Base-by-base conservation (phyloP, 1,284 basidiomycete species). In the Cutaneotrichosporon sp. region DNA sequence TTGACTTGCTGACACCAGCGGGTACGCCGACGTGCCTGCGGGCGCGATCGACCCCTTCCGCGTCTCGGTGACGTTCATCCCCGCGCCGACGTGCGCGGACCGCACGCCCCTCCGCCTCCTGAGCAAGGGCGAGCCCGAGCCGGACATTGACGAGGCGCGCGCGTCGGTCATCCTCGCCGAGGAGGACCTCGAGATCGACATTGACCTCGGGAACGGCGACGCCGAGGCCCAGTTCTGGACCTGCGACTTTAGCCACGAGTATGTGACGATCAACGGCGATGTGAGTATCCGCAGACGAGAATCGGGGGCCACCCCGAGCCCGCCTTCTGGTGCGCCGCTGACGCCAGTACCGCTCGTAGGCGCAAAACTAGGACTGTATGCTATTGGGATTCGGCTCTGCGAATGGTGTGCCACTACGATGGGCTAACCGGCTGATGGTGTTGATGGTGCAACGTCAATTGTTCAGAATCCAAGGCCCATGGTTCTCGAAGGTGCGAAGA, bases 171-270 rank as follows among this genome's bases (percentile, higher is more conserved):
- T 99, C 60, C 81, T 99, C 33, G 81, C 82, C 18, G 80, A 85
- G 60, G 93, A 97, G 68, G 95, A 98, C 69, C 85, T 99, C 64
- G 88, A 90, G 70, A 86, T 99, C 55, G 79, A 84, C 43, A 87
- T 99, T 43, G 89, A 97, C 73, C 82, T 99, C 1, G 90, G 91
- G 5, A 64, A 76, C 60, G 89, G 89, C 1, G 77, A 82, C 14
- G 87, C 87, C 61, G 86, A 86, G 66, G 92, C 93, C 18, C 86
- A 83, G 68, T 97, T 95, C 78, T 99, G 92, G 91, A 99, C 95
- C 1, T 98, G 95, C 74, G 95, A 98, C 82, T 91, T 97, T 73
- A 92, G 90, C 74, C 93, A 95, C 84, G 89, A 90, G 79, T 89
- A 89, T 72, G 87, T 87, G 58, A 83, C 79, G 62, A 87, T 87